These are phyloP conservation scores for Pharus latifolius DNA, from an alignment of 176 grass and related monocot species.

Conservation along the genomic window DNA sequence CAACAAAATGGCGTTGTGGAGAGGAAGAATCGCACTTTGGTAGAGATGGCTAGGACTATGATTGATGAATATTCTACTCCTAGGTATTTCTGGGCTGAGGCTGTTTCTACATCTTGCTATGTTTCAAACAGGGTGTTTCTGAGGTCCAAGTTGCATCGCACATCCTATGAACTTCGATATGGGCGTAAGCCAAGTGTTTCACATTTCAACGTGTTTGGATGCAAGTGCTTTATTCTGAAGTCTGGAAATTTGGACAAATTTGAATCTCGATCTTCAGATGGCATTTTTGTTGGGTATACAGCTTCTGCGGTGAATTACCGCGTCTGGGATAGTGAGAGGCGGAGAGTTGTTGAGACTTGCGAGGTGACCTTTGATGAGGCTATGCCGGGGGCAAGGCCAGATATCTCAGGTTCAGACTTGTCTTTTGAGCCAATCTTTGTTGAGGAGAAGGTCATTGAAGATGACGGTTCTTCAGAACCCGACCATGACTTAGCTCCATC, in stretches of 20 bases:
- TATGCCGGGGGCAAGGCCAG: background rate
- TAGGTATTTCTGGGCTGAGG: background rate
- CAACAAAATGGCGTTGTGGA: background rate
- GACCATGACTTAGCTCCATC: too few relatives aligned
- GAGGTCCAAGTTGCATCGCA: background rate
- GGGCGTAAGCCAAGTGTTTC: background rate
- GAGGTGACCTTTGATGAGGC: background rate
- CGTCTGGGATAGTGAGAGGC: background rate
- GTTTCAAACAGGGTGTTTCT: background rate
- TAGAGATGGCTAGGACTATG: too few relatives aligned
- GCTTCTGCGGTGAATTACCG: background rate
- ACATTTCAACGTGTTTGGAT: background rate
- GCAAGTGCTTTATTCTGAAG: background rate
- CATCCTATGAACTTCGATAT: background rate
- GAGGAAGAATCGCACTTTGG: too few relatives aligned
- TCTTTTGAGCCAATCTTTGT: background rate
- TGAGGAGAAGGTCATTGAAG: background rate
- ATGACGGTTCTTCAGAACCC: too few relatives aligned
- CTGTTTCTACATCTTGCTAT: background rate
- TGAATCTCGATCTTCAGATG: background rate
- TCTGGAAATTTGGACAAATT: background rate
- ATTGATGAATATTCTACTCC: background rate
- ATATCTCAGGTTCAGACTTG: background rate
- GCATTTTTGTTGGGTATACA: background rate
- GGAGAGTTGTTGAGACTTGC: background rate